Evolutionary conservation across 768 basidiomycete genomes (phyloP), one percentile per base, ranked within the genome.

Genomic region (Baorangia bicolor): DNA sequence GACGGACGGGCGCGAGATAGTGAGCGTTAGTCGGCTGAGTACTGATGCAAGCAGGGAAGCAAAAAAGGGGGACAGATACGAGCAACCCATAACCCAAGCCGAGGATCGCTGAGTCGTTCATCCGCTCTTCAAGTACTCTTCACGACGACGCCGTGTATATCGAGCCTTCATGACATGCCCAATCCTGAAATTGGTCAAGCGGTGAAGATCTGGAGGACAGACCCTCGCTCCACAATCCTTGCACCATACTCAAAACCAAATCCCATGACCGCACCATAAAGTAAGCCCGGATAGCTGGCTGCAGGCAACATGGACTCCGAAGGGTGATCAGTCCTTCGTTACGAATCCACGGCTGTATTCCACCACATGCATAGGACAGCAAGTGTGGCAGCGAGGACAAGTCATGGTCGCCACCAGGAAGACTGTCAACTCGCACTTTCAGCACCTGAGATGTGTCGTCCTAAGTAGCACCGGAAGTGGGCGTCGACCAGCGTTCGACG

Each of bases 1-100:
- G 70, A 63, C 59, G 65, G 61, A 67, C 61, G 71, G 46, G 54
- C 56, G 76, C 66, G 56, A 38, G 65, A 74, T 61, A 74, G 69
- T 70, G 60, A 67, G 64, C 57, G 52, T 70, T 61, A 73, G 70
- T 68, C 60, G 72, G 69, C 57, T 67, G 70, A 70, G 67, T 63
- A 65, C 66, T 63, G 70, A 64, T 55, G 66, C 60, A 66, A 67
- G 72, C 65, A 68, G 64, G 69, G 68, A 69, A 72, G 69, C 34
- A 71, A 69, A 77, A 67, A 78, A 77, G 74, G 73, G 53, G 71
- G 73, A 75, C 77, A 74, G 69, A 74, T 72, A 78, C 74, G 67
- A 64, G 64, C 51, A 64, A 66, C 61, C 60, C 63, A 64, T 61
- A 58, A 64, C 61, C 60, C 68, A 48, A 41, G 61, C 68, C 66